Base-by-base conservation (phyloP, 1,284 basidiomycete genomes). In the Peniophora sp. region DNA sequence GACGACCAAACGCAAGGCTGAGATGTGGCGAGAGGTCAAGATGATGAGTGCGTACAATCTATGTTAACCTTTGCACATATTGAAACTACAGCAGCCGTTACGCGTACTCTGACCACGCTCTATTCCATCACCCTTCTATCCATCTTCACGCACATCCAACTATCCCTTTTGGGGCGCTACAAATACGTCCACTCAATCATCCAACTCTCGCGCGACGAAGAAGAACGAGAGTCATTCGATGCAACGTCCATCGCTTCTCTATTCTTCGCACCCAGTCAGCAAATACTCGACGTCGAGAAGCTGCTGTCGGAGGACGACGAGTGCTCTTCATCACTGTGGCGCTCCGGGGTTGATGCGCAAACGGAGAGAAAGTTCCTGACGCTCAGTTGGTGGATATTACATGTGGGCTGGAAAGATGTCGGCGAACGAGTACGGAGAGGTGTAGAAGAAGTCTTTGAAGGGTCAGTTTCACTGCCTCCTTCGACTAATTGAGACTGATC, bases 341-440 rank as follows among this genome's bases (percentile, higher is more conserved):
- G 62, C 39, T 64, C 66, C 32, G 63, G 59, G 23, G 68, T 81
- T 12, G 67, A 64, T 34, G 78, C 83, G 36, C 79, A 83, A 49
- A 80, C 81, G 1, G 89, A 94, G 65, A 71, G 78, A 54, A 84
- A 84, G 60, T 95, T 84, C 61, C 72, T 96, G 51, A 92, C 89
- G 0, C 78, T 94, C 55, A 89, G 83, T 48, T 96, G 92, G 89
- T 95, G 92, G 90, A 75, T 95, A 46, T 63, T 96, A 50, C 86
- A 96, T 60, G 83, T 88, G 3, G 92, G 93, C 0, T 95, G 92
- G 90, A 85, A 86, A 58, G 81, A 86, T 50, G 75, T 95, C 0
- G 81, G 81, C 1, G 81, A 85, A 55, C 70, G 86, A 20, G 86
- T 93, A 1, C 67, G 82, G 55, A 68, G 75, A 42, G 87, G 81